A percentile compares a stretch with the other conserved stretches of the same genome.
phyloP scores from a whole-genome alignment of 2,329 filamentous ascomycete species.

The Xylaria sp. region DNA sequence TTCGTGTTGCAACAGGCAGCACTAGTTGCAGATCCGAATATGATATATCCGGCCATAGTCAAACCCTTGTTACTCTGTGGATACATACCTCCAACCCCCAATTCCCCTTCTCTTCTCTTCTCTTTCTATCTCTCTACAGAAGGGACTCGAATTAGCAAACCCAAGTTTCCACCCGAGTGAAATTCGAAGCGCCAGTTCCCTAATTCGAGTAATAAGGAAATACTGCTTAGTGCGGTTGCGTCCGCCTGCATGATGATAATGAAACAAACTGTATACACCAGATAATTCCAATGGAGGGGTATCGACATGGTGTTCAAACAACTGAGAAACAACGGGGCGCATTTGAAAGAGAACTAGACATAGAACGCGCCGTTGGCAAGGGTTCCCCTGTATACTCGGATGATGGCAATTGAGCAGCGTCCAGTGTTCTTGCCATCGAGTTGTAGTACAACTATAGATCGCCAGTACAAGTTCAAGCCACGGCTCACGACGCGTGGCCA shows the following conservation, averaged over 20 bases:
- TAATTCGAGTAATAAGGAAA: neutral
- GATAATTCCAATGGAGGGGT: slow-evolving; percentile 14
- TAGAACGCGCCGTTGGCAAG: neutral
- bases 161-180: neutral
- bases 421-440: neutral
- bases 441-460: neutral
- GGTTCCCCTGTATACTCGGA: neutral
- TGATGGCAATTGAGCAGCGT: neutral
- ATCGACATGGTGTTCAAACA: slow-evolving; percentile 23
- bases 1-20: neutral
- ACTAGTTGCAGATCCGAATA: slow-evolving; percentile 3
- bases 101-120: neutral
- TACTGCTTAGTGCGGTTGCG: slow-evolving; percentile 7
- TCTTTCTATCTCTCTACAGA: neutral
- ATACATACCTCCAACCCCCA: neutral
- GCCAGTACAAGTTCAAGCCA: neutral
- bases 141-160: neutral
- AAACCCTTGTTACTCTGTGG: neutral
- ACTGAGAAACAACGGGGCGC: slow-evolving; percentile 5
- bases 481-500: neutral
- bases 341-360: neutral
- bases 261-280: slow-evolving; percentile 29
- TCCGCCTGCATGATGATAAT: slow-evolving; percentile 21
- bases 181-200: slow-evolving; percentile 23
- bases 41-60: neutral